phyloP scores from a whole-genome alignment of 768 basidiomycete genomes.

The Lentinula boryana region DNA sequence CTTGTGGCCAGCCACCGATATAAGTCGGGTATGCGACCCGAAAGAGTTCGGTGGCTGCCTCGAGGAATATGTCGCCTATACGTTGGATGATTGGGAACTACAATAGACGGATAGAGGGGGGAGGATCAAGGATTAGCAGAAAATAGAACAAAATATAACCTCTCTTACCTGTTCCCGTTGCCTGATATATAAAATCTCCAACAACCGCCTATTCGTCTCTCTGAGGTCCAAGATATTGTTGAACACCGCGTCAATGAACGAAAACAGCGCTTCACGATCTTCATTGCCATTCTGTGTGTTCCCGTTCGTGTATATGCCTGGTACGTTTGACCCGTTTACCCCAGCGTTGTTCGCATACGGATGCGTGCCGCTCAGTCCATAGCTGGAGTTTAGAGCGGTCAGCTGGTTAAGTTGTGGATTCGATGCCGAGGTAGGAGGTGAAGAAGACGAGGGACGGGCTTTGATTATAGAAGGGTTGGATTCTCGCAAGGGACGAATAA shows the following conservation, averaged over 20 bases:
- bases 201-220: slow-evolving; percentile 71
- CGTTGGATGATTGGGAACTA: slow-evolving; percentile 66
- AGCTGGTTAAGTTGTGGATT: not conserved
- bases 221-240: slow-evolving; percentile 86
- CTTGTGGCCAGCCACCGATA: slow-evolving; percentile 76
- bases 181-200: slow-evolving; percentile 81
- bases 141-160: too few species aligned
- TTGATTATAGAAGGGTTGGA: slow-evolving; percentile 36
- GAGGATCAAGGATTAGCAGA: not conserved
- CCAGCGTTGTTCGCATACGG: not conserved
- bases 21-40: slow-evolving; percentile 82
- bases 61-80: slow-evolving; percentile 87
- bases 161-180: slow-evolving; percentile 69
- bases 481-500: slow-evolving; percentile 41
- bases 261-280: slow-evolving; percentile 43
- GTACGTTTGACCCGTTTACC: not conserved
- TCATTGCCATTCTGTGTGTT: not conserved
- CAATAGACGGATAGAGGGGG: too few species aligned
- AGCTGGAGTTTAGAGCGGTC: not conserved
- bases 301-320: not conserved
- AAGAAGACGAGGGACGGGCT: not conserved
- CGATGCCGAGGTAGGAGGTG: not conserved
- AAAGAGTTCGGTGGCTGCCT: slow-evolving; percentile 77
- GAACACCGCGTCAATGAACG: slow-evolving; percentile 88
- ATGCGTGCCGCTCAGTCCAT: not conserved